Evolutionary conservation across 441 rosid genomes (phyloP), one percentile per base, ranked within the genome.

Genomic region (Mallotus japonicus): DNA sequence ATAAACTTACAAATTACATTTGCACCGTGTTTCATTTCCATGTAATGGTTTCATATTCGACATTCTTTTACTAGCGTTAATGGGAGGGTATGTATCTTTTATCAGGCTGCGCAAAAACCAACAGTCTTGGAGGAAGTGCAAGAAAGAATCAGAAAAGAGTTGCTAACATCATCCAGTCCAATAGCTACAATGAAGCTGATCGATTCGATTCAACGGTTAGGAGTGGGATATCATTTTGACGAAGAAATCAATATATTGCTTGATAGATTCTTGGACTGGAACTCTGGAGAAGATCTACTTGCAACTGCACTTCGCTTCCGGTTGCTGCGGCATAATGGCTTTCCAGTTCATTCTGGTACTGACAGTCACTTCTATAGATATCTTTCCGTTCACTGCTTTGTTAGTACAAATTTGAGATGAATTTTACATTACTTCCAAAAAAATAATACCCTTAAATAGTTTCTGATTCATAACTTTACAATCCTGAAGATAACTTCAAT

Each of bases 211-310:
- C 84, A 76, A 75, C 70, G 80, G 46, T 69, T 73, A n/a, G 82
- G 82, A 65, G 16, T 81, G 17, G 82, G 72, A 8, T 74, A 78
- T 60, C 82, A 54, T 54, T 78, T 78, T 55, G 76, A 81, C 73
- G 50, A 70, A 49, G 70, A 81, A 57, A 78, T 78, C 13, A 58
- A 32, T 37, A 8, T 3, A 16, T 60, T 70, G 22, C 53, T 81
- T 58, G 69, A 58, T 6, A 8, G 62, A 11, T 40, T 42, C 8
- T 34, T 42, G 5, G 71, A 49, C 2, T 49, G 66, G 70, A 42
- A 77, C 55, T 15, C 22, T 12, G 37, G 57, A 3, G 72, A 77
- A 19, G 66, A 76, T 67, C 76, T 81, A 15, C 53, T 62, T n/a
- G 47, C 66, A 58, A 70, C 61, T 34, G 78, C 82, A 12, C 77